Evolutionary conservation across 169 alveolate species (phyloP).

Genomic region (Plasmodium adleri): DNA sequence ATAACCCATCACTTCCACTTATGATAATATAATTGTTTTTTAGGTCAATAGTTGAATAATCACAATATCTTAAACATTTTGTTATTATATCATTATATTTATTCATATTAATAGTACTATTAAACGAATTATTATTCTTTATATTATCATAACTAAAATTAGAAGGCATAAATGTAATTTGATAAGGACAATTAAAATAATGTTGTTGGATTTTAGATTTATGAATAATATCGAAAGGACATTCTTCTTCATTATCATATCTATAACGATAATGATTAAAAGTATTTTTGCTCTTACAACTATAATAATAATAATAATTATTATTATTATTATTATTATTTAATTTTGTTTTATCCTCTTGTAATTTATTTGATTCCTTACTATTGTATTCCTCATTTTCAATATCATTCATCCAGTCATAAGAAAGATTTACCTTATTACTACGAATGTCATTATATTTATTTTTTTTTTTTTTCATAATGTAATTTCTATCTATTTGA

Average conservation of each 20-base stretch:
- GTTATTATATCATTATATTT: conserved; percentile 49
- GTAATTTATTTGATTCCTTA: neutral
- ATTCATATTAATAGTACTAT: conserved; percentile 36
- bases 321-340: too few species aligned
- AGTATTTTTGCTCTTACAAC: too few species aligned
- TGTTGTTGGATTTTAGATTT: conserved; percentile 76
- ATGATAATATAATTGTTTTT: conserved; percentile 43
- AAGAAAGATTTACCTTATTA: neutral
- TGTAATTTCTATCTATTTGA: conserved; percentile 43
- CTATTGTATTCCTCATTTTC: neutral
- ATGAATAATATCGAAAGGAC: conserved; percentile 42
- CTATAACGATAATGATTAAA: conserved; percentile 64
- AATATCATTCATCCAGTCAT: neutral
- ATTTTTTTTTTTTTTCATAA: neutral
- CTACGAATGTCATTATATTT: too few species aligned
- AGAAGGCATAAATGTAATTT: conserved; percentile 57
- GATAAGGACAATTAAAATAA: conserved; percentile 76
- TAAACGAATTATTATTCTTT: neutral
- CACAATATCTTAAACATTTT: conserved; percentile 67
- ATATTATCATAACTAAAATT: neutral
- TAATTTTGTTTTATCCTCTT: neutral
- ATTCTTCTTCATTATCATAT: neutral
- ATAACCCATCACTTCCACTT: conserved; percentile 76
- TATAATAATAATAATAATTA: too few species aligned
- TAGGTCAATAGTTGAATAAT: conserved; percentile 34